phyloP scores from a whole-genome alignment of 1,139 yeast species.

The Lodderomyces oxycetoniae region DNA sequence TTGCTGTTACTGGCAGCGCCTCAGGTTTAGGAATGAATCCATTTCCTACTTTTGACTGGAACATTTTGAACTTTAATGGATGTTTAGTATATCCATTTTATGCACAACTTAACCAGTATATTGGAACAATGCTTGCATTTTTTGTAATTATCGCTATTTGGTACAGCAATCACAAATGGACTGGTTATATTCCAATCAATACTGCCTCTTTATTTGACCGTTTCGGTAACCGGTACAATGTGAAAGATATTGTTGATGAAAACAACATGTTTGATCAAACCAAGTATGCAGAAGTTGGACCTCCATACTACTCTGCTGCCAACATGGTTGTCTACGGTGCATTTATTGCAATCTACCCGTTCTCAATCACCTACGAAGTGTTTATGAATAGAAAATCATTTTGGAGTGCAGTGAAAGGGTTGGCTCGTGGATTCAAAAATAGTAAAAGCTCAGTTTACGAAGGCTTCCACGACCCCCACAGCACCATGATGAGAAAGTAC shows the following conservation, averaged over 20 bases:
- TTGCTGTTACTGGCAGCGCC: conserved; percentile 48
- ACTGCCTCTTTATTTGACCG: conserved; percentile 43
- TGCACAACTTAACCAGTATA: conserved; percentile 33
- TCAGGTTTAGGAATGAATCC: conserved; percentile 57
- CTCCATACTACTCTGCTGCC: conserved; percentile 59
- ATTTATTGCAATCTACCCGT: conserved; percentile 52
- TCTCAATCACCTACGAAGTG: conserved; percentile 42
- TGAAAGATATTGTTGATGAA: conserved; percentile 33
- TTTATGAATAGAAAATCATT: conserved; percentile 27
- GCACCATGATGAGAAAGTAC: conserved; percentile 48
- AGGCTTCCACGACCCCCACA: conserved; percentile 46
- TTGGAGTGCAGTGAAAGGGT: conserved; percentile 10
- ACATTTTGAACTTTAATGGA: conserved; percentile 16
- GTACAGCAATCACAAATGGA: conserved; percentile 47
- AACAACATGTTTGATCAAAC: conserved; percentile 29
- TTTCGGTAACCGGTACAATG: conserved; percentile 37
- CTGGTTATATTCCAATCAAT: conserved; percentile 50
- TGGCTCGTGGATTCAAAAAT: conserved; percentile 21
- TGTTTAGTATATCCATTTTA: conserved; percentile 40
- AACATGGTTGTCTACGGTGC: conserved; percentile 51
- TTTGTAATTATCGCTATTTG: conserved; percentile 40
- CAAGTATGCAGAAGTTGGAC: conserved; percentile 42
- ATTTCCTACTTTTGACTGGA: conserved; percentile 49
- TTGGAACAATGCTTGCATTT: conserved; percentile 41
- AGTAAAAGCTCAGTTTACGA: conserved; percentile 25